Base-by-base conservation (phyloP, 768 basidiomycete species). In the Russula foetens region DNA sequence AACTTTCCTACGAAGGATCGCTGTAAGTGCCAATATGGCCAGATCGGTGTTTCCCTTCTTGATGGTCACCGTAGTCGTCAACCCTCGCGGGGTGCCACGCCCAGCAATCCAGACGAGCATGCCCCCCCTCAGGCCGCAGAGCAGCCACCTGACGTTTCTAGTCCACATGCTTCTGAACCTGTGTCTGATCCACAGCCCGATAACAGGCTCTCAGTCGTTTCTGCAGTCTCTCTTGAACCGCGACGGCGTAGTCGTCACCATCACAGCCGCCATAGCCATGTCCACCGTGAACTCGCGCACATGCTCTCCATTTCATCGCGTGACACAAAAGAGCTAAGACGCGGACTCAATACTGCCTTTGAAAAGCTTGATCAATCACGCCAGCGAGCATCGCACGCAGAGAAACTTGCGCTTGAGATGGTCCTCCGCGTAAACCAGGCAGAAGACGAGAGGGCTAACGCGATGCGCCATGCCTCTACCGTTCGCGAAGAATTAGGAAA, bases 351-450 rank as follows among this genome's bases (percentile, higher is more conserved):
- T 39, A 41, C 67, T 9, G 69, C 72, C 9, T 66, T 72, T 7
- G 70, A 73, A 9, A 66, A 67, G 45, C 69, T 79, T 45, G 76
- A 79, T 54, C 60, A 66, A 14, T 79, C 79, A 61, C 73, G 77
- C 2, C 65, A 66, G 29, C 77, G 78, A 56, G 78, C 77, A 24
- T 72, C 72, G 29, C 71, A 74, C 26, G 76, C 79, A n/a, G 78
- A 80, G 62, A 71, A 71, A 43, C 75, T 78, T 41, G 77, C 77
- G n/a, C 69, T 77, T 46, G 79, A 79, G 48, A 73, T 79, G 62
- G 77, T 77, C 24, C 69, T 71, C 54, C 72, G 75, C 26, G 69
- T 80, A 57, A 75, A 74, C 49, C 68, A 71, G 43, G 74, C 73
- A 11, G 76, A 74, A 28, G 76, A 77, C 14, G 74, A 71, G 35